Evolutionary conservation across 2,329 filamentous ascomycete species (phyloP), one percentile per base, ranked within the genome.

Genomic region (Triangularia setosa): DNA sequence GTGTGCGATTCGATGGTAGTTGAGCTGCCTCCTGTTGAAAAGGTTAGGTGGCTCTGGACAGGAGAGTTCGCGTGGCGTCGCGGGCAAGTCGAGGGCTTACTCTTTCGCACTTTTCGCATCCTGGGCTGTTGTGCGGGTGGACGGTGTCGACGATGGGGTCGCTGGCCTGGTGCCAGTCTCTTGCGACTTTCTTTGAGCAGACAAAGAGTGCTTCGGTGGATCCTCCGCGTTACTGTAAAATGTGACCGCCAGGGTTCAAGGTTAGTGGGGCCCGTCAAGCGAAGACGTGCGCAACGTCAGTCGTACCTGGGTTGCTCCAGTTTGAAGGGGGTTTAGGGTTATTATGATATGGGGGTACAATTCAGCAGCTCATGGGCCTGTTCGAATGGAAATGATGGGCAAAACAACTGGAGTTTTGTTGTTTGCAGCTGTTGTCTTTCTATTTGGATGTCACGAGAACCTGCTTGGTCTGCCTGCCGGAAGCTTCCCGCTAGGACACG

Each of bases 1-100:
- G 63, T 70, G 65, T 53, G 65, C 59, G 23, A 57, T 66, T 58
- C 54, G 60, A 64, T 69, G 70, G 30, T 65, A 69, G 40, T 68
- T 59, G 58, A 65, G 63, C 24, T 53, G 52, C 14, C 24, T 54
- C 55, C 61, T 57, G 59, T 40, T 61, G 28, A 55, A 33, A 27
- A 52, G 30, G 63, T 65, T 53, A 62, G 63, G 44, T 48, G n/a
- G n/a, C 11, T 4, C 12, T 40, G 14, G 3, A n/a, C 40, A 21
- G 16, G 14, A 21, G 40, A 18, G n/a, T 48, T 48, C 40, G 18
- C 18, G n/a, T 48, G 40, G 40, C 40, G n/a, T 48, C 40, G 8
- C 1, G n/a, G 40, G 40, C n/a, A 48, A 18, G n/a, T 21, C 7
- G 4, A 21, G 27, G 12, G 62, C 61, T 12, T 58, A 67, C 62